Conservation (phyloP, 148 eudicot genomes). For the Heliamphora exappendiculata region DNA sequence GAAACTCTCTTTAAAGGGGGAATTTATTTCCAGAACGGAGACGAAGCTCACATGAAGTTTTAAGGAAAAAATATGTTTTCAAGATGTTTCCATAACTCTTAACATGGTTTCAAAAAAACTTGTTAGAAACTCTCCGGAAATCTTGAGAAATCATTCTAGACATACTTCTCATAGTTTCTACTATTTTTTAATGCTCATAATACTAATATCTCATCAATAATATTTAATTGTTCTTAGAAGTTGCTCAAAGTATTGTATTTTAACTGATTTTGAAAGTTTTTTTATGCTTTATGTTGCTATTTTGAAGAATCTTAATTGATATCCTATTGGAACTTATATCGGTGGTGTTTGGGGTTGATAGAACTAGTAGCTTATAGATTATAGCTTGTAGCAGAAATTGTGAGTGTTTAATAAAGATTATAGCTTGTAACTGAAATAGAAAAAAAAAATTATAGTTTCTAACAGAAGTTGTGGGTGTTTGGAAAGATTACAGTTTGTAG, state of each 20-base stretch:
- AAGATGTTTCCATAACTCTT: background rate
- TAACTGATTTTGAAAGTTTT: too few species aligned
- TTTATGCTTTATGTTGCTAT: too few species aligned
- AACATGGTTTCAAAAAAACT: background rate
- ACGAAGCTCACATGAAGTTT: background rate
- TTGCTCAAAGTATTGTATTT: background rate
- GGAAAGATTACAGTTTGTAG: too few species aligned
- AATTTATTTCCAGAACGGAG: background rate
- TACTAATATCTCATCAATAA: background rate
- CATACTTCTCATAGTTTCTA: background rate
- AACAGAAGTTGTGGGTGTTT: too few species aligned
- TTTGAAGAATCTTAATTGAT: too few species aligned
- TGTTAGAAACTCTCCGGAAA: background rate
- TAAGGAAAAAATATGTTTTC: background rate
- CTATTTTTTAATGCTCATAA: background rate
- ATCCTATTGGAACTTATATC: too few species aligned
- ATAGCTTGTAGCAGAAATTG: too few species aligned
- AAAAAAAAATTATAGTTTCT: too few species aligned
- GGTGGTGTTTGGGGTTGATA: too few species aligned
- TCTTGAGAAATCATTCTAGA: background rate
- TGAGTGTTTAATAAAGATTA: too few species aligned
- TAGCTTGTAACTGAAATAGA: too few species aligned
- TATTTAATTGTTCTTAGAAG: background rate
- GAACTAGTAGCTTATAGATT: too few species aligned
- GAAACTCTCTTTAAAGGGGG: background rate